A percentile compares a stretch with the other conserved stretches of the same genome.
Conservation (phyloP, 164 flowering plant genomes). For the Magnolia changhungtana region DNA sequence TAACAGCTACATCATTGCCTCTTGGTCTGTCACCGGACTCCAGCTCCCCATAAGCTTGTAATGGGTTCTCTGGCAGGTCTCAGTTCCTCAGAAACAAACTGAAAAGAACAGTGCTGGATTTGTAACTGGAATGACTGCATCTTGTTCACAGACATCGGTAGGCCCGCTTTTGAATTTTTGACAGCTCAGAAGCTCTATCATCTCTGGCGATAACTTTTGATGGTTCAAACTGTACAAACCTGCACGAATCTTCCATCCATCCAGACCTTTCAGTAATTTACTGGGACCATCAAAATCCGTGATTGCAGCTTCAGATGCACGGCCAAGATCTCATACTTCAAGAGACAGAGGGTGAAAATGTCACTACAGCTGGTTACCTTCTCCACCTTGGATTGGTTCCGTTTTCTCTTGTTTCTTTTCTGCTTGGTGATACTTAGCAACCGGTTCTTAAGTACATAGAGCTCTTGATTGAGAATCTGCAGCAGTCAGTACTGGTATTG, state of each 20-base stretch:
- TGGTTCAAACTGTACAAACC: neutral
- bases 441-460: no score
- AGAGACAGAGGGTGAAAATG: neutral
- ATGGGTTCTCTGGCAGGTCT: slow-evolving; percentile 9
- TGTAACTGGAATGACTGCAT: neutral
- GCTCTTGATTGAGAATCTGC: no score
- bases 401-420: no score
- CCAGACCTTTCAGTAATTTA: no score
- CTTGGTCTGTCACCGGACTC: neutral
- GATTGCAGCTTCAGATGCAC: slow-evolving; percentile 1
- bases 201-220: slow-evolving; percentile 10
- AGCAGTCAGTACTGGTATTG: no score
- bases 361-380: neutral
- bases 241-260: no score
- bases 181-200: neutral
- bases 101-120: neutral
- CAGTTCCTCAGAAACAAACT: slow-evolving; percentile 8
- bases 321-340: neutral
- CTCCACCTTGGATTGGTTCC: neutral
- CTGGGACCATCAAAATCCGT: no score
- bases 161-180: neutral
- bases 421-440: no score
- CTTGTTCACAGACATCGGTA: neutral
- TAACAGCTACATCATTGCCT: slow-evolving; percentile 3
- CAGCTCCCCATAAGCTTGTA: neutral